A percentile compares a stretch with the other conserved stretches of the same genome.
Evolutionary conservation across 768 basidiomycete genomes (phyloP).

Genomic region (Hortiboletus flavorubellus): DNA sequence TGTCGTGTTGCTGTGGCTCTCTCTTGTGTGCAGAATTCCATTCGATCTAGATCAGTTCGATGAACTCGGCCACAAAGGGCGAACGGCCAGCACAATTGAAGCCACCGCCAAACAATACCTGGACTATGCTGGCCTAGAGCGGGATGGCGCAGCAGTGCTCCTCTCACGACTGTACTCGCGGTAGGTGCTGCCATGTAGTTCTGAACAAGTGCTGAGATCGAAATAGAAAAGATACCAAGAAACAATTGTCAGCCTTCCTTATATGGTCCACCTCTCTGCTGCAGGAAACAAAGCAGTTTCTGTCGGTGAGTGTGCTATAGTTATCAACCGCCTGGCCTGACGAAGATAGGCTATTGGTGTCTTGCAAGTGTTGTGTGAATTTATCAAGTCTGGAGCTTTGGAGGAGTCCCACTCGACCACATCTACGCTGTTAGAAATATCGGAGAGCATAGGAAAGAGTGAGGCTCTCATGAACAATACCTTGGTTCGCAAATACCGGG

Average conservation of each 20-base stretch:
- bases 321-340: not conserved
- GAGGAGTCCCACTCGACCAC: conserved; percentile 47
- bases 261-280: conserved; percentile 42
- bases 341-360: conserved; percentile 58
- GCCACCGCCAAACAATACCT: conserved; percentile 55
- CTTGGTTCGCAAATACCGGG: conserved; percentile 61
- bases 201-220: conserved; percentile 8
- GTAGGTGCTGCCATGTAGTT: conserved; percentile 35
- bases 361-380: conserved; percentile 67
- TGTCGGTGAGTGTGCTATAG: conserved; percentile 43
- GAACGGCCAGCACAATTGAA: conserved; percentile 59
- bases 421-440: conserved; percentile 44
- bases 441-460: conserved; percentile 40
- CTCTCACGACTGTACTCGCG: conserved; percentile 80
- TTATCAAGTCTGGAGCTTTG: conserved; percentile 59
- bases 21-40: conserved; percentile 89
- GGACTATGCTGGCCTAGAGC: conserved; percentile 72
- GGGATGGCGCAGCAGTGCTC: conserved; percentile 78
- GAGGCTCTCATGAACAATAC: conserved; percentile 51
- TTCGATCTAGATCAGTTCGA: conserved; percentile 90
- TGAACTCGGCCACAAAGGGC: conserved; percentile 46
- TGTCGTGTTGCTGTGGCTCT: conserved; percentile 87
- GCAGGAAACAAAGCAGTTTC: conserved; percentile 39
- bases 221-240: conserved; percentile 55
- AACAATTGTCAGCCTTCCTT: conserved; percentile 51